Conservation (phyloP, 2,329 filamentous ascomycete genomes). For the Exophiala alcalophila region DNA sequence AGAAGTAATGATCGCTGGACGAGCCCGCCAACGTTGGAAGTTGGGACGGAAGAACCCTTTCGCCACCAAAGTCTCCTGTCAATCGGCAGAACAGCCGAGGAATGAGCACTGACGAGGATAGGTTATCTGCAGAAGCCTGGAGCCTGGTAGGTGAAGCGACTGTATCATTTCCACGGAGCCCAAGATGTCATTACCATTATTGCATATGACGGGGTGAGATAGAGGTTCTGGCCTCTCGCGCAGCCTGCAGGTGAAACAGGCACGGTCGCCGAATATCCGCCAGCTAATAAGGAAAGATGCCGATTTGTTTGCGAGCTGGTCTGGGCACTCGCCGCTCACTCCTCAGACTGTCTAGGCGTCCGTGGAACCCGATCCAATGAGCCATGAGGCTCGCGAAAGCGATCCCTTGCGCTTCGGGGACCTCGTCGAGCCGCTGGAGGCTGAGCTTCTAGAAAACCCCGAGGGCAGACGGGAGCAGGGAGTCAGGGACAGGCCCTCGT, state of each 20-base stretch:
- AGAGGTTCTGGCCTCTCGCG: too few relatives aligned
- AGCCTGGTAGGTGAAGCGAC: too few relatives aligned
- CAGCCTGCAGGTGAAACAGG: too few relatives aligned
- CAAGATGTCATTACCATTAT: too few relatives aligned
- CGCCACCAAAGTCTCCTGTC: not conserved
- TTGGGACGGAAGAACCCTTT: not conserved
- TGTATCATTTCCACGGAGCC: too few relatives aligned
- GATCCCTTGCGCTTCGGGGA: slow-evolving; percentile 12
- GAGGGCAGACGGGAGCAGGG: not conserved
- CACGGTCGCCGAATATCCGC: slow-evolving; percentile 6
- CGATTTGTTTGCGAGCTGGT: slow-evolving; percentile 15
- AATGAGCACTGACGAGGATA: slow-evolving; percentile 9
- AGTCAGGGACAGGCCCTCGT: not conserved
- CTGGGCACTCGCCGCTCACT: too few relatives aligned
- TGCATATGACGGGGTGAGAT: too few relatives aligned
- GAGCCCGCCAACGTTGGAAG: not conserved
- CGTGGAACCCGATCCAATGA: slow-evolving; percentile 13
- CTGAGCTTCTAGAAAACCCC: slow-evolving; percentile 1
- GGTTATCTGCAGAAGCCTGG: too few relatives aligned
- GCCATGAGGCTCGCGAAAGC: not conserved
- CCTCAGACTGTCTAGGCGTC: too few relatives aligned
- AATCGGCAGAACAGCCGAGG: slow-evolving; percentile 4
- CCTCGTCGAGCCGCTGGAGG: slow-evolving; percentile 5
- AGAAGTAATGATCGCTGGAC: not conserved
- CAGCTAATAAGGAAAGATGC: slow-evolving; percentile 10